Conservation (phyloP, 2,329 filamentous ascomycete genomes). For the Lachnellula arida region DNA sequence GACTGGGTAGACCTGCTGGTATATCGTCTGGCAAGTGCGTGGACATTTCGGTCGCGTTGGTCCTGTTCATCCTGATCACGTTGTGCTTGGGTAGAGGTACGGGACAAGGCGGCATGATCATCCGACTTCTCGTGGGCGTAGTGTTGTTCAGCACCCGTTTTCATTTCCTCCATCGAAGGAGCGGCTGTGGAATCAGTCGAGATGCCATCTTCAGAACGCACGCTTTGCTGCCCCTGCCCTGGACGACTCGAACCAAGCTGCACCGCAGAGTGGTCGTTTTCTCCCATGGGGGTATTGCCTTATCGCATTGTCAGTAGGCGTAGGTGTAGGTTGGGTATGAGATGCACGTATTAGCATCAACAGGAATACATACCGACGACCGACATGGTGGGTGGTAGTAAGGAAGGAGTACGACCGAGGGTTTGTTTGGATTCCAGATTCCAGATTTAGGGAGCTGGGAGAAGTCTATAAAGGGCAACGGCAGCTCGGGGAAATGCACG, state of each 20-base stretch:
- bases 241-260: neutral
- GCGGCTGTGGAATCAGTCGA: neutral
- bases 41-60: slow-evolving; percentile 11
- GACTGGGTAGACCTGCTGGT: slow-evolving; percentile 14
- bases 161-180: neutral
- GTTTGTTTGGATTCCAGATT: too few relatives aligned
- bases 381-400: neutral
- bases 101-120: neutral
- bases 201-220: neutral
- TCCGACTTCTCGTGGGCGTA: neutral
- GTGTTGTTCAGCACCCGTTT: neutral
- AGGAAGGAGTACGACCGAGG: neutral
- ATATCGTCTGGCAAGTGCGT: slow-evolving; percentile 10
- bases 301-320: neutral
- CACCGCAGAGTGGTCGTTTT: neutral
- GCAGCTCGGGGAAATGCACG: too few relatives aligned
- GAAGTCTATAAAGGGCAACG: too few relatives aligned
- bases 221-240: neutral
- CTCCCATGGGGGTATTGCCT: neutral
- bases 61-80: slow-evolving; percentile 8
- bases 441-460: too few relatives aligned
- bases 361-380: neutral
- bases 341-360: neutral
- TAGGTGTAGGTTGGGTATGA: neutral
- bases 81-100: neutral